Evolutionary conservation across 2,329 filamentous ascomycete genomes (phyloP), one percentile per base, ranked within the genome.

Genomic region (Penicillium hordei): DNA sequence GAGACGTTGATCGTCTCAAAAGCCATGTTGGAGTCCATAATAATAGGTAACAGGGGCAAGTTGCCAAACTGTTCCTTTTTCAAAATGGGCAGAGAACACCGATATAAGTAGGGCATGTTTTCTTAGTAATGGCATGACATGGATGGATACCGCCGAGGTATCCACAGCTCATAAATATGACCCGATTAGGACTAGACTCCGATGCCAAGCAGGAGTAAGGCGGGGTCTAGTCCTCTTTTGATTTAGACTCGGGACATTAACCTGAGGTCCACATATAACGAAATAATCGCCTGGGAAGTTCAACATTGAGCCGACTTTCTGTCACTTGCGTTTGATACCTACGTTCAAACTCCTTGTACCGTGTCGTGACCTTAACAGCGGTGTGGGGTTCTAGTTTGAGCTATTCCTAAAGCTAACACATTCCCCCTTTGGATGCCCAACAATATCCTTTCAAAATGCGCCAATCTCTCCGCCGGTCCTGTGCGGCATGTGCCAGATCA

Each of bases 401-500:
- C 19, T 29, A 38, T 29, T 25, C 53, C 46, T 38, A 25, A 27
- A 49, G 23, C 38, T 38, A 29, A 42, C 38, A 38, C 39, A 17
- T 29, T 15, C 44, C 12, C 44, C n/a, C 23, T 34, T 49, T 42
- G 25, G 21, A 31, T 43, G 36, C 48, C 42, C 44, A 48, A 38
- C 31, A 44, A 25, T 42, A 19, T 39, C n/a, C 31, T 39, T 55
- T 29, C 52, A 69, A 60, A 57, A 85, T 85, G 82, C 81, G 79
- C 67, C 74, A 72, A 61, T 83, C 82, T n/a, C 81, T 86, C 55
- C 81, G 83, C 43, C 73, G 83, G 62, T 85, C 83, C 9, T 86
- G 83, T 71, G 74, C 76, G 62, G 78, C 82, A 17, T 86, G 83
- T 65, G 82, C 82, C 42, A 83, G 77, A 64, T 76, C 81, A 5